Base-by-base conservation (phyloP, 805 yeast genomes). In the Saccharomyces cerevisiae region DNA sequence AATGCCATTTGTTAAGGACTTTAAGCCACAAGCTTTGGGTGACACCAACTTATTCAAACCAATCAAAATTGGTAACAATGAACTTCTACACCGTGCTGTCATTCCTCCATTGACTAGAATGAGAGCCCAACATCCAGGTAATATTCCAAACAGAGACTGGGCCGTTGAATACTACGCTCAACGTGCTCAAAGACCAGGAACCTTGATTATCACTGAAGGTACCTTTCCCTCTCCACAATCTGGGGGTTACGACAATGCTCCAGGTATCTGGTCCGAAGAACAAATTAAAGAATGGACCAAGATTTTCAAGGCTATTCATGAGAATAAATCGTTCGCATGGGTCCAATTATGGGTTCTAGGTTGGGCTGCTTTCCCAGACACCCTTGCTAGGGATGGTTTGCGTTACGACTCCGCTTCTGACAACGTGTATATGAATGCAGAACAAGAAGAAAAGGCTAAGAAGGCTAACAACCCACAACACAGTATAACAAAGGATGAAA, bases 151-250 rank as follows among this genome's bases (percentile, higher is more conserved):
- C 31, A 61, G 54, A 43, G 80, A 78, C 41, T 72, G 79, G 54
- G 72, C 76, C 56, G 63, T 69, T n/a, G 71, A 76, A 56, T 82
- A 84, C 66, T 85, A 85, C 62, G 72, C 64, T 28, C 80, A 81
- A 60, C 74, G 88, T 59, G 76, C 88, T 0, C 62, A 70, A 49
- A 68, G 70, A 53, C 78, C 79, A 21, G 89, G 89, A 21, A 77
- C 87, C 17, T 67, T 85, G 57, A 57, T 84, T 31, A 77, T 82
- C 58, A 70, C 84, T 8, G 90, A 85, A 65, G 89, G 82, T 13
- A 77, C 85, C 1, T 75, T 73, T 60, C 74, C 76, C n/a, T 70
- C 80, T 13, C 62, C 70, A 1, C 70, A 64, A 53, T 67, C 71
- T 43, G 79, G 83, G 50, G 72, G 78, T 26, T 74, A 71, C 55